Evolutionary conservation across 495 filamentous ascomycete genomes (phyloP), one percentile per base, ranked within the genome.

Genomic region (Hypoxylon lienhwacheense): DNA sequence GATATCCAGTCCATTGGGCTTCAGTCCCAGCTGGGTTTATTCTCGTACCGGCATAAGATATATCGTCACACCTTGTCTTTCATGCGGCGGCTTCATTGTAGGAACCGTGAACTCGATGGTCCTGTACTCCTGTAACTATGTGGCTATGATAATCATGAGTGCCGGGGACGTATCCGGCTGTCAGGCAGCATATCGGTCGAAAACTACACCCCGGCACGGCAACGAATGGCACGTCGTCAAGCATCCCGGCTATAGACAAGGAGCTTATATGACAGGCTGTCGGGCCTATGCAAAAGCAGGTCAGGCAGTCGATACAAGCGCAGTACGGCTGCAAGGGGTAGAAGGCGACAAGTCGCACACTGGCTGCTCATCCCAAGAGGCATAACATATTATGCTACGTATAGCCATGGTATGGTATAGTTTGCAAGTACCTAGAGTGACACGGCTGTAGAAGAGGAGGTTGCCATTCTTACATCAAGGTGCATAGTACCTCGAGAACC

Each of bases 291-390:
- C 46, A 47, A 47, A 47, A 40, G 40, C 51, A 41, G 57, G 33
- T 45, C 33, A 26, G 26, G 24, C 42, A 12, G 19, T 8, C 33
- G 26, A 16, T n/a, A 15, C 15, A 40, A 52, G 24, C 8, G 40
- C 15, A 40, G 41, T 43, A 47, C 42, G 16, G 47, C 59, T 56
- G 58, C 52, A 61, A 61, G 58, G 58, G 52, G 51, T 24, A 21
- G 47, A 28, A 2, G 31, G 17, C 39, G 47, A 21, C 32, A 29
- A 21, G 17, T 32, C 1, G n/a, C n/a, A 8, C 35, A 36, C 48
- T 51, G 41, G 28, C 41, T 57, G 14, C 46, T 33, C 35, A 42
- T 52, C 35, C 45, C 26, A n/a, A 46, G 34, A 47, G 47, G 3
- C 47, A n/a, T n/a, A n/a, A n/a, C n/a, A n/a, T n/a, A n/a, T n/a